Evolutionary conservation across 139 green algal species (phyloP).

Genomic region (Deuterostichococcus epilithicus): DNA sequence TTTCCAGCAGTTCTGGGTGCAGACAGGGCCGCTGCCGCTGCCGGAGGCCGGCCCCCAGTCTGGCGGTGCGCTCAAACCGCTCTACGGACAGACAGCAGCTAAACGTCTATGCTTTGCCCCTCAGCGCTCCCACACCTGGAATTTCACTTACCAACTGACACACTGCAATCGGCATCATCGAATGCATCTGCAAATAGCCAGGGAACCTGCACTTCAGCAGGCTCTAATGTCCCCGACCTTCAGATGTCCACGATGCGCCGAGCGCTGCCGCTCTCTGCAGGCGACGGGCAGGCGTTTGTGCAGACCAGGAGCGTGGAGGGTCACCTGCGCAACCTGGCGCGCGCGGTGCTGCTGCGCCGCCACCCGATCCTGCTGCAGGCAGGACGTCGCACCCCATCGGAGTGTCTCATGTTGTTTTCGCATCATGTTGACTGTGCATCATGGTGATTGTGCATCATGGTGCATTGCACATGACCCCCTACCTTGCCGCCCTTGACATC

Average conservation of each 20-base stretch:
- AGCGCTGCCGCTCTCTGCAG: too few species aligned
- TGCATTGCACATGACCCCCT: too few species aligned
- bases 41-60: constrained; percentile 19
- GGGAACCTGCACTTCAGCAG: background rate
- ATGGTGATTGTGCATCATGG: too few species aligned
- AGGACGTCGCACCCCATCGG: background rate
- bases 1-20: constrained; percentile 95
- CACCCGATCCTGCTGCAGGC: constrained; percentile 82
- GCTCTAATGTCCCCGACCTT: too few species aligned
- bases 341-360: constrained; percentile 78
- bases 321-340: constrained; percentile 87
- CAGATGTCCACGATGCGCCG: too few species aligned
- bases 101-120: background rate
- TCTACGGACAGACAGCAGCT: too few species aligned
- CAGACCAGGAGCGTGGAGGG: constrained; percentile 70
- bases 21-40: constrained; percentile 54
- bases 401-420: constrained; percentile 15
- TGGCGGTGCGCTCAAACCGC: constrained; percentile 4
- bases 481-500: too few species aligned
- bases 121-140: too few species aligned
- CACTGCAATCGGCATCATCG: background rate
- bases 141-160: too few species aligned
- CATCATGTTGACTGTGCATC: constrained; percentile 7
- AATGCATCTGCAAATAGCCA: too few species aligned
- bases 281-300: constrained; percentile 69